A percentile compares a stretch with the other conserved stretches of the same genome.
Evolutionary conservation across 192 early-diverging fungal genomes (phyloP).

Genomic region (Podila epigama): DNA sequence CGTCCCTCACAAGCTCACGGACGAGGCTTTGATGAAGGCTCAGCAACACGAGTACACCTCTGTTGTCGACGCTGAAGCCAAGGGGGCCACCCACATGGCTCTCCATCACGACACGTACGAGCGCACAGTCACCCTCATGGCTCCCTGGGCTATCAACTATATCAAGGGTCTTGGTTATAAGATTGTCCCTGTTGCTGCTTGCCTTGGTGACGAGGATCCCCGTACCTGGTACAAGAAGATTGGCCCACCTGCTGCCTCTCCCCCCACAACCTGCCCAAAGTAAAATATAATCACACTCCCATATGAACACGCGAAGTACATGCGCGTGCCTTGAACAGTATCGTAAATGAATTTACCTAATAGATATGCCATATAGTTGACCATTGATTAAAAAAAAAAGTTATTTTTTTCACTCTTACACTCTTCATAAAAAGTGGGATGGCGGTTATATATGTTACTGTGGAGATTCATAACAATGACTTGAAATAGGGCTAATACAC

Average conservation of each 20-base stretch:
- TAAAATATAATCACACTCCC: no score
- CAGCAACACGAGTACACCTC: constrained; percentile 23
- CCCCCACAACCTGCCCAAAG: constrained; percentile 40
- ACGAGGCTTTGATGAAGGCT: constrained; percentile 15
- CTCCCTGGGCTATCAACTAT: constrained; percentile 40
- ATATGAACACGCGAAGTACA: no score
- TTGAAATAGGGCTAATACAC: no score
- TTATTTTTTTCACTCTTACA: no score
- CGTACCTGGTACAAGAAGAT: constrained; percentile 42
- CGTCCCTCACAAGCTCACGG: constrained; percentile 25
- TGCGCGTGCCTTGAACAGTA: no score
- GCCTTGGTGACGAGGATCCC: constrained; percentile 41
- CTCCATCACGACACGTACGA: constrained; percentile 33
- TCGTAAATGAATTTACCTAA: no score
- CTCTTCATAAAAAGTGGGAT: no score
- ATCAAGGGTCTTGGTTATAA: constrained; percentile 42
- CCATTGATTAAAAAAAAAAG: no score
- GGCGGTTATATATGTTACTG: no score
- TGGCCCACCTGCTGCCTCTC: constrained; percentile 16
- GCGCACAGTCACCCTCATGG: constrained; percentile 29
- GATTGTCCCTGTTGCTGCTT: constrained; percentile 39
- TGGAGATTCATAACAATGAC: no score
- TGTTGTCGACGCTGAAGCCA: constrained; percentile 3
- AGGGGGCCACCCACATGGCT: constrained; percentile 38
- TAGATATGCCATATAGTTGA: no score